Conservation (phyloP, 2,329 filamentous ascomycete genomes). For the Chalara sp. region DNA sequence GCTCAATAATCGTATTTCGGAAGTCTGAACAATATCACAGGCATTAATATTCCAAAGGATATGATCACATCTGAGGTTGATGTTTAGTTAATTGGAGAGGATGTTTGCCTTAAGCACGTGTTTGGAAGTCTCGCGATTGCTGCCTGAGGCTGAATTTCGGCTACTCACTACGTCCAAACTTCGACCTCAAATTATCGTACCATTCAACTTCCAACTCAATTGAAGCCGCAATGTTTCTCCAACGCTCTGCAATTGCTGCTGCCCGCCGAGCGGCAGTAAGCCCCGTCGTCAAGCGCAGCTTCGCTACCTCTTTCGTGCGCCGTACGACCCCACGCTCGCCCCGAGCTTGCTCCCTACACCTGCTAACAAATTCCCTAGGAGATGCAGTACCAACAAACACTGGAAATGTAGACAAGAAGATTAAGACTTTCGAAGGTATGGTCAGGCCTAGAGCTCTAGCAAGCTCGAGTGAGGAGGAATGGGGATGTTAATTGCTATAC, state of each 20-base stretch:
- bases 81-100: no score
- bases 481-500: slow-evolving; percentile 14
- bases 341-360: background rate
- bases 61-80: no score
- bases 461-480: background rate
- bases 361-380: slow-evolving; percentile 15
- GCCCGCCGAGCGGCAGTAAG: slow-evolving; percentile 52
- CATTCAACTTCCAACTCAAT: background rate
- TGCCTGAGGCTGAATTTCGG: background rate
- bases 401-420: slow-evolving; percentile 18
- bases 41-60: no score
- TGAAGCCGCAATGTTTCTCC: slow-evolving; percentile 49
- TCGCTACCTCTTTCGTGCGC: slow-evolving; percentile 53
- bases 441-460: slow-evolving; percentile 1
- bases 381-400: slow-evolving; percentile 17
- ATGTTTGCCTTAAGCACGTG: no score
- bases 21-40: no score
- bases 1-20: no score
- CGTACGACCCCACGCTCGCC: slow-evolving; percentile 39
- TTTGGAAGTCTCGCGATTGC: no score
- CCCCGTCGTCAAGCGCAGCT: slow-evolving; percentile 50
- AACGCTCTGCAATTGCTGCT: slow-evolving; percentile 54
- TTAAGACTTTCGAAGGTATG: slow-evolving; percentile 28
- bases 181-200: background rate
- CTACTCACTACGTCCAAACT: background rate